Percentiles rank a stretch among this genome's conserved stretches.
Conservation (phyloP, 805 yeast genomes). For the Candida hungchunana region DNA sequence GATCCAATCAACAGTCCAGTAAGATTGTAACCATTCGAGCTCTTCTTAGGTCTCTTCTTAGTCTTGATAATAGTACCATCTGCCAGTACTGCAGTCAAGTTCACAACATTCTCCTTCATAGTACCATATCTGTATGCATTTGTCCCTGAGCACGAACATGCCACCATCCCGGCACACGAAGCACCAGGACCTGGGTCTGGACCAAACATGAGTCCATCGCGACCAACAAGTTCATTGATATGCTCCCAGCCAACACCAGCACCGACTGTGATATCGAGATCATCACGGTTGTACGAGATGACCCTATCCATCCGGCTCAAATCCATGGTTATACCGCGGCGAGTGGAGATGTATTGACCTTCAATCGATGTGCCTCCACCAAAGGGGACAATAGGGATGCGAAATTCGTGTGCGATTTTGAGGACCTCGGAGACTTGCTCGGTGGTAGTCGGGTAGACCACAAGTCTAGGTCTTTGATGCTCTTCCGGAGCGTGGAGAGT, state of each 20-base stretch:
- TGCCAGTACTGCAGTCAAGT: conserved; percentile 68
- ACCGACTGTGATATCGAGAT: conserved; percentile 67
- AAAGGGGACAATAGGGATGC: conserved; percentile 58
- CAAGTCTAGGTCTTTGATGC: conserved; percentile 27
- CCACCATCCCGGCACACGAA: conserved; percentile 71
- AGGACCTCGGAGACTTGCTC: conserved; percentile 53
- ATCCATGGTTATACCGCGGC: conserved; percentile 56
- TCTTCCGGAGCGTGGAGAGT: conserved; percentile 50
- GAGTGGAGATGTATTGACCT: conserved; percentile 60
- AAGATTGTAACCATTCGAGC: conserved; percentile 75
- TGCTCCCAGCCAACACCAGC: conserved; percentile 81
- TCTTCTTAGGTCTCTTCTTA: conserved; percentile 64
- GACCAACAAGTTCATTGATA: conserved; percentile 45
- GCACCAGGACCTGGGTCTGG: conserved; percentile 83
- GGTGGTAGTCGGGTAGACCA: conserved; percentile 52
- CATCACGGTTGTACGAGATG: conserved; percentile 51
- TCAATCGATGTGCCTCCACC: conserved; percentile 66
- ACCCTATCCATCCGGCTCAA: conserved; percentile 57
- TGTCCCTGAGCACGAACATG: conserved; percentile 76
- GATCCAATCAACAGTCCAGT: conserved; percentile 72
- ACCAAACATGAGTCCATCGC: conserved; percentile 56
- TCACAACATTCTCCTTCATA: conserved; percentile 66
- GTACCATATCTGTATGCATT: conserved; percentile 77
- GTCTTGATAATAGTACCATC: conserved; percentile 78
- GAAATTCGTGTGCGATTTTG: conserved; percentile 48